Evolutionary conservation across 179 eudicot genomes (phyloP).

Genomic region (Gypsophila paniculata): DNA sequence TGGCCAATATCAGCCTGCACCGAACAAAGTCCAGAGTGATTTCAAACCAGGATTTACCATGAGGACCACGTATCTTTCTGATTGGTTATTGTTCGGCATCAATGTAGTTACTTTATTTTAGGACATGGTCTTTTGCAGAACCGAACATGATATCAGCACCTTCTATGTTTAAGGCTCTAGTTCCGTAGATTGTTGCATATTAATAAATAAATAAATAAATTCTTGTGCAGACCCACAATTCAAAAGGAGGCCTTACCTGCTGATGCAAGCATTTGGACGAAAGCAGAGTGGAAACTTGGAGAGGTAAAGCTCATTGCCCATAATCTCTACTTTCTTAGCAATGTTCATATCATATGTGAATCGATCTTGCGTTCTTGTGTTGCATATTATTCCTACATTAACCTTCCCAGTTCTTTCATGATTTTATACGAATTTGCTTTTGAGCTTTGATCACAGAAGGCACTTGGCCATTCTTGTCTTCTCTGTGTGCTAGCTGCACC

Average conservation of each 20-base stretch:
- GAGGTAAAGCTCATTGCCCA: constrained; percentile 43
- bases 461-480: background rate
- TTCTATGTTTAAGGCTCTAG: background rate
- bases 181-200: background rate
- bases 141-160: background rate
- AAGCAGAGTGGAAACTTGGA: constrained; percentile 66
- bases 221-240: constrained; percentile 38
- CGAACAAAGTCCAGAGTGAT: too few species aligned
- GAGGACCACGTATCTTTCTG: background rate
- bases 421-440: background rate
- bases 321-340: background rate
- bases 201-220: too few species aligned
- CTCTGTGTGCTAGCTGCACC: background rate
- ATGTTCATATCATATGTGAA: background rate
- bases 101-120: background rate
- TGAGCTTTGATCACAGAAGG: background rate
- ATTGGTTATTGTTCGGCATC: background rate
- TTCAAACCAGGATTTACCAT: too few species aligned
- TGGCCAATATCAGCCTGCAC: background rate
- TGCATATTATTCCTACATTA: background rate
- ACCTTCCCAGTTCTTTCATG: background rate
- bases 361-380: background rate
- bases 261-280: constrained; percentile 62
- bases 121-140: background rate
- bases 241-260: constrained; percentile 28